Conservation (phyloP, 1,284 basidiomycete genomes). For the Pulveroboletus sp. region DNA sequence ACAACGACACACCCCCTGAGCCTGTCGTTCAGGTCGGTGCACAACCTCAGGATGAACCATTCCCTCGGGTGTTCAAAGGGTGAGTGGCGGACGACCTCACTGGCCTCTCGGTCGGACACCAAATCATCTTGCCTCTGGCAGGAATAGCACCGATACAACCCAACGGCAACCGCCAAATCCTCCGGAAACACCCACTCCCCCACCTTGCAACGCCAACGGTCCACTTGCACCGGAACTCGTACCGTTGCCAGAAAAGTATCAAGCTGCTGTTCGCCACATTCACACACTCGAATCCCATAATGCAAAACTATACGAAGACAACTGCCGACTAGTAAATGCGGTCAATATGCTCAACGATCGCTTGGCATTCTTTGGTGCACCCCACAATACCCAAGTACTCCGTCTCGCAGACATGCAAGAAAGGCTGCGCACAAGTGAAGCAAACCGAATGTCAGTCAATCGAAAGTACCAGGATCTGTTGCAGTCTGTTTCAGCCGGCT, state of each 20-base stretch:
- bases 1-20: background rate
- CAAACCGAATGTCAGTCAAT: conserved; percentile 8
- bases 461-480: conserved; percentile 28
- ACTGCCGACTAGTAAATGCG: conserved; percentile 36
- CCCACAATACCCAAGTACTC: conserved; percentile 15
- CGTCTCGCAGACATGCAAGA: conserved; percentile 27
- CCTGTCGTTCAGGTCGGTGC: background rate
- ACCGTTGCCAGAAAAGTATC: conserved; percentile 36
- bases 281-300: conserved; percentile 38
- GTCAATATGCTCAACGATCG: conserved; percentile 33
- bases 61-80: background rate
- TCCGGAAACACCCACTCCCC: conserved; percentile 27
- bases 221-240: conserved; percentile 40
- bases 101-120: background rate
- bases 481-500: conserved; percentile 7
- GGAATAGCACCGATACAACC: background rate
- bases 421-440: conserved; percentile 22
- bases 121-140: conserved; percentile 4
- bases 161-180: conserved; percentile 26
- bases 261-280: conserved; percentile 33
- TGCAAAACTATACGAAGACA: conserved; percentile 50
- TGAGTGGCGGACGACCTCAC: conserved; percentile 24
- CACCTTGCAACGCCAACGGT: conserved; percentile 34
- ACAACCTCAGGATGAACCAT: conserved; percentile 1
- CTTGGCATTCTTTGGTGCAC: conserved; percentile 18